Evolutionary conservation across 2,329 filamentous ascomycete species (phyloP), one percentile per base, ranked within the genome.

Genomic region (Colletotrichum sp.): DNA sequence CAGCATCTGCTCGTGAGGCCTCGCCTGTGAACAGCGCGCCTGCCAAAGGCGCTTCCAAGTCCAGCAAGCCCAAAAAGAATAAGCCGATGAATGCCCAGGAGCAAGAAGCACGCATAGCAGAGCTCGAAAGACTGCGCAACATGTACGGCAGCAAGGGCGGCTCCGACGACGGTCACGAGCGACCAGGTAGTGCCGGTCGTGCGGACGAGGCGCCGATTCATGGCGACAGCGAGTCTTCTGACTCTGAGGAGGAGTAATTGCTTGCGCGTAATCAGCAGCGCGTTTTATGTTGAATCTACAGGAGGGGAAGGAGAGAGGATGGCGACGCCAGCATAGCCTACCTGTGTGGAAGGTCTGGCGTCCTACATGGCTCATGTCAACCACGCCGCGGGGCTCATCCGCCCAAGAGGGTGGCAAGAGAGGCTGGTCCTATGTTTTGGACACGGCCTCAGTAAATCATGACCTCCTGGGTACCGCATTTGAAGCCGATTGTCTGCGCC

Each of bases 1-100:
- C 79, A 18, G 72, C 79, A 18, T 77, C 79, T 24, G 73, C 81
- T 18, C 77, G 77, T 21, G 71, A 75, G n/a, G 82, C 84, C 39
- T 81, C 84, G 6, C 84, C 85, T 63, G 80, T 79, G 44, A 79
- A 77, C 69, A 81, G 81, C 55, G 76, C 78, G 5, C 77, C 82
- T 6, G 76, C 81, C 32, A 85, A 86, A 75, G 79, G 81, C 68
- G 74, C 81, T 0, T 77, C 82, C 66, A 81, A 83, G 59, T 83
- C 84, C 28, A 86, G 85, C 78, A 92, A 92, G 83, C 91, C 90
- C 68, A 93, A 92, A 86, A 94, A 94, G 88, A 94, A 95, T 84
- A 95, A 95, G 87, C 93, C 93, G 3, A 95, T 95, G 93, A 93
- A 90, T 82, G 93, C 93, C 78, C 86, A 87, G 26, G 93, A 95